Base-by-base conservation (phyloP, 441 rosid genomes). In the Populus hybrid region DNA sequence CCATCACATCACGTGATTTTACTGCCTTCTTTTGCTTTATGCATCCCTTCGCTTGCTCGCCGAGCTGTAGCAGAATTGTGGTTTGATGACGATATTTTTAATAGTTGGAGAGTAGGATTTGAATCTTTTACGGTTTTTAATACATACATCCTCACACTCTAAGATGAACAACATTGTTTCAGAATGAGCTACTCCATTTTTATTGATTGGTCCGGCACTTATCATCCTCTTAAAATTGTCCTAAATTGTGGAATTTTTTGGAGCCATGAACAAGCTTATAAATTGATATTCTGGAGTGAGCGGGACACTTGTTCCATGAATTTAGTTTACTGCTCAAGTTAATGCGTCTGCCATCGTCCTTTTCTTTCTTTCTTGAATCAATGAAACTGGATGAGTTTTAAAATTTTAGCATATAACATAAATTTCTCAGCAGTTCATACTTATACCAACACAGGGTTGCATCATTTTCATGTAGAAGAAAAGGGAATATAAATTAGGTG, bases 231-330 rank as follows among this genome's bases (percentile, higher is more conserved):
- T 46, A 46, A 12, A 6, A n/a, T 7, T 67, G 16, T 16, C 11
- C 68, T 28, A 66, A 38, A 72, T 73, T 67, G 23, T 67, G 64
- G 50, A 54, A 24, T 46, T 5, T 63, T 11, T 69, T 77, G 74
- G 64, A 42, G 77, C 71, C 23, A 59, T 50, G 24, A 64, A 69
- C 61, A 50, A 63, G 40, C 32, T 18, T 26, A 14, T 77, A 24
- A 35, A 26, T 54, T 80, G 68, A 28, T 30, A 38, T 65, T 63
- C 67, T 30, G 11, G 2, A 8, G 28, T n/a, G n/a, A 72, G 54
- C 10, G 10, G 30, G 54, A 61, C 21, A 12, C 12, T 32, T 16
- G 8, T 32, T 71, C 35, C 34, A 7, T 30, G 50, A 34, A 21
- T 6, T 18, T n/a, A 14, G 50, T 63, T 74, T 24, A 24, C 61